These are phyloP conservation scores for Globisporangium uncinulatum DNA, from an alignment of 352 stramenopile species.

Conservation along the genomic window DNA sequence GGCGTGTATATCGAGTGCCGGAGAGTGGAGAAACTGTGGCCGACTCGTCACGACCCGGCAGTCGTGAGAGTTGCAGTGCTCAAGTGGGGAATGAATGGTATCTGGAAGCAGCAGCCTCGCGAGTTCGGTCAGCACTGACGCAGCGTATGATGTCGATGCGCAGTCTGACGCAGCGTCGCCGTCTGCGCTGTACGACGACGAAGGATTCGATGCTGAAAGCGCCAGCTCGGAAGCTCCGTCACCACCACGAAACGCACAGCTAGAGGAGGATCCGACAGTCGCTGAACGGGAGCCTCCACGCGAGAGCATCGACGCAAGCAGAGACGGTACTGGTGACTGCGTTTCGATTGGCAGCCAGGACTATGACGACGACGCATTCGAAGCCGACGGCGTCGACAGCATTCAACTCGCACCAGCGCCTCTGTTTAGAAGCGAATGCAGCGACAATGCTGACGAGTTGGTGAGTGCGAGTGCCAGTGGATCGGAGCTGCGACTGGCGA, in stretches of 20 bases:
- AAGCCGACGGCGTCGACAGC: constrained; percentile 1
- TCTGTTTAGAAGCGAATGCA: too few relatives aligned
- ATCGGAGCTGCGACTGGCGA: background rate
- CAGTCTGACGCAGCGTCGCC: background rate
- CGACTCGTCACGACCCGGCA: too few relatives aligned
- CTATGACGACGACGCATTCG: constrained; percentile 14
- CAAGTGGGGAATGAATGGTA: background rate
- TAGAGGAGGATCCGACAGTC: too few relatives aligned
- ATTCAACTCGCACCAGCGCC: background rate
- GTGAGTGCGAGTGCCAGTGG: background rate
- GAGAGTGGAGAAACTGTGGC: too few relatives aligned
- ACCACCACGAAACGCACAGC: background rate
- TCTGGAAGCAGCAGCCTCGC: background rate
- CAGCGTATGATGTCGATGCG: background rate
- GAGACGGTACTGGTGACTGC: background rate
- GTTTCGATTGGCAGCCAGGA: background rate
- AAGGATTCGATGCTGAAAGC: constrained; percentile 10
- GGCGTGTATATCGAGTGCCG: too few relatives aligned
- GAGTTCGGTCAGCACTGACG: background rate
- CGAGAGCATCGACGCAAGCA: too few relatives aligned
- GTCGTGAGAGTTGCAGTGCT: too few relatives aligned
- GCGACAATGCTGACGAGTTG: background rate
- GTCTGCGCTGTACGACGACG: constrained; percentile 5
- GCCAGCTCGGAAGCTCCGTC: background rate
- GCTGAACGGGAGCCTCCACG: too few relatives aligned